Base-by-base conservation (phyloP, 805 yeast species). In the Metschnikowia santaceciliae region DNA sequence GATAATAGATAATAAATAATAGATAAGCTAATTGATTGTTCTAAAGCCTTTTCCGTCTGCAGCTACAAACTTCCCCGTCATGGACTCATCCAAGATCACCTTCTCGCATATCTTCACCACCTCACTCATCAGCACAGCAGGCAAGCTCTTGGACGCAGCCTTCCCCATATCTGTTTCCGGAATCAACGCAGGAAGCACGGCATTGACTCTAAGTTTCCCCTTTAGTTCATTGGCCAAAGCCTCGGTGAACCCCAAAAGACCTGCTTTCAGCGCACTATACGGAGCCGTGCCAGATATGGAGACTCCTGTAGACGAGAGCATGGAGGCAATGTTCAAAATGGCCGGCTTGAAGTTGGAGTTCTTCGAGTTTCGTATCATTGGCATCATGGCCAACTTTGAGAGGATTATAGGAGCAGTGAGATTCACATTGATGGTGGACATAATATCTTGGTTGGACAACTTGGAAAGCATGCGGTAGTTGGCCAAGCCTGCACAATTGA, bases 181-280 rank as follows among this genome's bases (percentile, higher is more conserved):
- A 1, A 84, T 73, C 32, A 87, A 67, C 0, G 92, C 92, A 0
- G 96, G 94, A 17, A 83, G 64, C 1, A 90, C 64, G 1, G 85
- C 72, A 63, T 87, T 87, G 40, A 84, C 84, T 36, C 88, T 65
- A 2, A 89, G 74, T 8, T 72, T 72, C 0, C 80, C 66, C 13
- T 75, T 76, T 52, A 86, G 61, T 56, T 89, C 96, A 0, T 64
- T 57, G 0, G 91, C 86, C 33, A 87, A 62, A 0, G 84, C 64
- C 42, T 71, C 66, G 0, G 90, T 78, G 57, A 88, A 81, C 3
- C 85, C 85, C 44, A 78, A 67, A 3, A 89, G 60, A 0, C 90
- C 96, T 0, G 85, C 83, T 61, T 89, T 89, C 48, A 86, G 71
- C 0, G 90, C 87, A 0, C 85, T 70, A 58, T 89, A 89, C 0